These are phyloP conservation scores for Sporormia fimetaria DNA, from an alignment of 495 filamentous ascomycete genomes.

Conservation along the genomic window DNA sequence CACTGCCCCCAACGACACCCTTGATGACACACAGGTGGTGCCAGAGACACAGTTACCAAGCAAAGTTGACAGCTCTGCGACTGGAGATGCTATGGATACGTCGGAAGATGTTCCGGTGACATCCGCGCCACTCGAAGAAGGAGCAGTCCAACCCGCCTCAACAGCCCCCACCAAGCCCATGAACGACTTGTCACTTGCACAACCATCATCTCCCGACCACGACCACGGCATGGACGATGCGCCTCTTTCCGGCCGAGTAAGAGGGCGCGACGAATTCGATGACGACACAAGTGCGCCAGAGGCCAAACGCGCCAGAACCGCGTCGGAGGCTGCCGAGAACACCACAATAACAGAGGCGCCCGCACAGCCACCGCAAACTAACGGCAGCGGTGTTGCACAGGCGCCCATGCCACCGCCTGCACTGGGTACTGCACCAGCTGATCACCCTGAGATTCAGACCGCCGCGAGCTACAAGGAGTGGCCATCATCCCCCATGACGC, in stretches of 20 bases:
- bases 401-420: no score
- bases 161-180: slow-evolving; percentile 11
- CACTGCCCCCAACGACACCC: background rate
- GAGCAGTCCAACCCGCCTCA: background rate
- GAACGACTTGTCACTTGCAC: slow-evolving; percentile 12
- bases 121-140: background rate
- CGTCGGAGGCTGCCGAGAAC: slow-evolving; percentile 7
- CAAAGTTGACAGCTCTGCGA: background rate
- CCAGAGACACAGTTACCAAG: slow-evolving; percentile 13
- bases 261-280: slow-evolving; percentile 16
- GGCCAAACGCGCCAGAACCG: slow-evolving; percentile 27
- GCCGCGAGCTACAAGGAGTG: slow-evolving; percentile 17
- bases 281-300: slow-evolving; percentile 16
- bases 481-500: slow-evolving; percentile 37
- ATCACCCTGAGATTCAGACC: slow-evolving; percentile 16
- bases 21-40: slow-evolving; percentile 13
- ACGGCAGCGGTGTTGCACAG: slow-evolving; percentile 1
- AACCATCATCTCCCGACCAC: slow-evolving; percentile 6
- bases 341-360: slow-evolving; percentile 26
- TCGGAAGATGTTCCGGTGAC: slow-evolving; percentile 3
- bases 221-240: slow-evolving; percentile 25
- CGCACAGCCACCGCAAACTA: slow-evolving; percentile 8
- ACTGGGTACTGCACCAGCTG: no score
- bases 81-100: slow-evolving; percentile 18
- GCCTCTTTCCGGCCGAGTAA: slow-evolving; percentile 16